Conservation (phyloP, 2,329 filamentous ascomycete species). For the Paecilomyces niveus region DNA sequence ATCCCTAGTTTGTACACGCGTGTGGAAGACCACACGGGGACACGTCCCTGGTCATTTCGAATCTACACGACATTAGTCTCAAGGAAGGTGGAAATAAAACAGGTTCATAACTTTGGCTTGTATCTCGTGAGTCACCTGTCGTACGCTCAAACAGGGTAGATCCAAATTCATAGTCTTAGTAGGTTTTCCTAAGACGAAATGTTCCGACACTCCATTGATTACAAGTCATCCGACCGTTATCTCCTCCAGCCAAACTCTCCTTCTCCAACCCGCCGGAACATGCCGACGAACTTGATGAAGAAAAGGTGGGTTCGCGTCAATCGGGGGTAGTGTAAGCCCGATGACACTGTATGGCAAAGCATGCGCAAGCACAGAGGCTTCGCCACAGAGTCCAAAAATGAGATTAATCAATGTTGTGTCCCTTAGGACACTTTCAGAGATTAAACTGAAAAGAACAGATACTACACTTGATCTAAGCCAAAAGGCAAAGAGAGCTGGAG, state of each 20-base stretch:
- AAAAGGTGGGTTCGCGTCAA: conserved; percentile 52
- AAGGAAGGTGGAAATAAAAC: too few species aligned
- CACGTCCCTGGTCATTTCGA: too few species aligned
- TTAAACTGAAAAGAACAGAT: conserved; percentile 98
- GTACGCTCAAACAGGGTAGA: too few species aligned
- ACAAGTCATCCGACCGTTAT: not conserved
- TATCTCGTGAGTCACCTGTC: too few species aligned
- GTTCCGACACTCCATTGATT: too few species aligned
- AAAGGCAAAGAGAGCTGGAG: conserved; percentile 48
- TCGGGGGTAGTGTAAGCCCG: conserved; percentile 68
- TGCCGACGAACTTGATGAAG: not conserved
- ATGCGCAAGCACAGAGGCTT: conserved; percentile 68
- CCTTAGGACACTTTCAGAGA: conserved; percentile 77
- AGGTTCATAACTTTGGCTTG: too few species aligned
- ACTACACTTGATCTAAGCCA: conserved; percentile 89
- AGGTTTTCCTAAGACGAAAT: too few species aligned
- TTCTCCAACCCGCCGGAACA: not conserved
- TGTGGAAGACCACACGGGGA: too few species aligned
- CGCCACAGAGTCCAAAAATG: conserved; percentile 59
- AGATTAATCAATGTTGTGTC: conserved; percentile 71
- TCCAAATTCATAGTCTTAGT: too few species aligned
- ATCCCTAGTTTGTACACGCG: too few species aligned
- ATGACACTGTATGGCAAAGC: conserved; percentile 61
- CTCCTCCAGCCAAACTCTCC: not conserved
- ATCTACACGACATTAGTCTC: too few species aligned